These are phyloP conservation scores for Tuber microsphaerosporum DNA, from an alignment of 495 filamentous ascomycete species.

Conservation along the genomic window DNA sequence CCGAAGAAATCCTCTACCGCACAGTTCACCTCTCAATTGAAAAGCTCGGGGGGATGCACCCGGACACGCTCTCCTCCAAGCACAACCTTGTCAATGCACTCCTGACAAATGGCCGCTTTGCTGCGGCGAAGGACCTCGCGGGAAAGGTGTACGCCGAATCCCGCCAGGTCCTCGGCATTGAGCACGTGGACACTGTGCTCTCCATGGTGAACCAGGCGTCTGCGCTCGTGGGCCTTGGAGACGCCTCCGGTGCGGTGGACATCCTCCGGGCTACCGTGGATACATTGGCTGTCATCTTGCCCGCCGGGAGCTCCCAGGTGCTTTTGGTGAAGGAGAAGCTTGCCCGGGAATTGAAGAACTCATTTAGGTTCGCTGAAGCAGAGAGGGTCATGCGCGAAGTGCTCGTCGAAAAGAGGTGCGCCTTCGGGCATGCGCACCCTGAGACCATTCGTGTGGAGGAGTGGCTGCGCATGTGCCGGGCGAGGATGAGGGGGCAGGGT, in stretches of 20 bases:
- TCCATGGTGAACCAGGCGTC: background rate
- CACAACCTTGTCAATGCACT: conserved; percentile 3
- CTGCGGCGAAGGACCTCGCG: background rate
- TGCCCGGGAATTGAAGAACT: background rate
- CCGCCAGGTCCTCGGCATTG: background rate
- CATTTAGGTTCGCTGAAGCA: background rate
- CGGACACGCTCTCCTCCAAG: conserved; percentile 2
- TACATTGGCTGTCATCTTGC: background rate
- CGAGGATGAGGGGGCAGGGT: background rate
- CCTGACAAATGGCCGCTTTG: background rate
- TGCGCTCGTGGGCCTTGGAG: background rate
- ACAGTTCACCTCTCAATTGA: background rate
- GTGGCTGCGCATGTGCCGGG: background rate
- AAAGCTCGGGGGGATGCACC: background rate
- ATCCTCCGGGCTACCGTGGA: background rate
- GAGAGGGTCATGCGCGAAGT: background rate
- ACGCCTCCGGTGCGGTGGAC: background rate
- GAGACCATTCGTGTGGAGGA: background rate
- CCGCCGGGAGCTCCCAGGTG: background rate
- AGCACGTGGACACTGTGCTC: background rate
- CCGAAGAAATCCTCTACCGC: background rate
- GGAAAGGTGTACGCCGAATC: background rate
- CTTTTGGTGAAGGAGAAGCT: background rate
- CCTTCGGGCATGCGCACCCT: background rate
- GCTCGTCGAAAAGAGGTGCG: background rate